Evolutionary conservation across 352 stramenopile species (phyloP), one percentile per base, ranked within the genome.

Genomic region (Phytophthora podocarpi): DNA sequence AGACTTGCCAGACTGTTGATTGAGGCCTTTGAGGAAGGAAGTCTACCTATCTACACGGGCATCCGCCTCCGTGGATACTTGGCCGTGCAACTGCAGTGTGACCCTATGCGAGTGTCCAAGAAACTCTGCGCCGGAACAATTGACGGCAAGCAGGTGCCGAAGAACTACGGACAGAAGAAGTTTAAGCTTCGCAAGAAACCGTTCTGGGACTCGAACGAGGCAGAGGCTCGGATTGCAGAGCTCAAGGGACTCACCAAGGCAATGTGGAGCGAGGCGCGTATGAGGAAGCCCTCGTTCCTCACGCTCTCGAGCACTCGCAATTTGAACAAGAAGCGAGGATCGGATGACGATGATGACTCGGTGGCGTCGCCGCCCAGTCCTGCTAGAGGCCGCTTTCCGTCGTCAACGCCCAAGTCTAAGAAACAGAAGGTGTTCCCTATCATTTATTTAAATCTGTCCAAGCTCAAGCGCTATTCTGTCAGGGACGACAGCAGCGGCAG

Each of bases 101-200:
- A 91, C 30, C 85, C 85, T 30, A 93, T 93, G 85, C 71, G 85
- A 10, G 78, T 93, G 32, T 90, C 80, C 15, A 93, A 93, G 69
- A 93, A 93, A 37, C 70, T 93, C 26, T 91, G 82, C 42, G 80
- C 80, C 9, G 82, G 82, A 3, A 74, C 66, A 8, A 85, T 93
- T 37, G 80, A 89, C 42, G 80, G 80, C 40, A 89, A 89, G 42
- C 59, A 61, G 5, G 77, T 93, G 39, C 78, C 85, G 0, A 91
- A 87, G 42, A 93, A 93, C 51, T 92, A 85, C 45, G 83, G 83
- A 3, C 83, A 92, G 63, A 85, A 87, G 58, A 92, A 90, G 52
- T 92, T 89, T 40, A 83, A 85, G 18, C 69, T 88, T 27, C 76
- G 80, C 7, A 87, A 88, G 47, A 88, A 89, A 55, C 28, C 36